Conservation (phyloP, 306 rosid genomes). For the Casuarina cunninghamiana region DNA sequence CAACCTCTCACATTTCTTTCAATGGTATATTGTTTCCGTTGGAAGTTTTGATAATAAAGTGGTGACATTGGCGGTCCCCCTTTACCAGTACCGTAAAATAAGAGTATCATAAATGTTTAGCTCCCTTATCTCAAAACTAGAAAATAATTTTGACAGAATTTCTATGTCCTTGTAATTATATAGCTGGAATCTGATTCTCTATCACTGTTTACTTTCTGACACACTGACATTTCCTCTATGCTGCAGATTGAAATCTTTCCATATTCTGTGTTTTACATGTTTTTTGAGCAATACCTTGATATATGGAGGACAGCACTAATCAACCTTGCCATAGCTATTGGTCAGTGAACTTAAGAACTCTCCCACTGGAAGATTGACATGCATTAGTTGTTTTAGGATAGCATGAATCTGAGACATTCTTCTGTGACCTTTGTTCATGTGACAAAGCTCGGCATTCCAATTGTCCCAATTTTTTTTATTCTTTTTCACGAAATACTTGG, state of each 20-base stretch:
- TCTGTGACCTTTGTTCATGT: neutral
- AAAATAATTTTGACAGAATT: neutral
- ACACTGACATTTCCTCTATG: constrained; percentile 38
- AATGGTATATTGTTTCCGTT: neutral
- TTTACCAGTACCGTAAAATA: constrained; percentile 13
- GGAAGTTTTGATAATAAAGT: neutral
- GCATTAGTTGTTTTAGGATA: constrained; percentile 3
- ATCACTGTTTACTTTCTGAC: neutral
- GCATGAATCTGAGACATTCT: neutral
- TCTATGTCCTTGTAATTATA: constrained; percentile 1
- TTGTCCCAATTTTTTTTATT: neutral
- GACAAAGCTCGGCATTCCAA: neutral
- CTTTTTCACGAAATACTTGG: neutral
- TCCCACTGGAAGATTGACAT: neutral
- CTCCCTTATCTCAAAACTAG: constrained; percentile 14
- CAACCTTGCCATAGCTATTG: constrained; percentile 95
- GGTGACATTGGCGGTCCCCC: constrained; percentile 1
- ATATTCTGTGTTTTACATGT: constrained; percentile 93
- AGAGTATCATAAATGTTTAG: constrained; percentile 6
- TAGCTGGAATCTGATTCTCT: too few relatives aligned
- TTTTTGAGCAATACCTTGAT: constrained; percentile 97
- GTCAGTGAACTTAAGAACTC: constrained; percentile 47
- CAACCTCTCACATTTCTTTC: constrained; percentile 1
- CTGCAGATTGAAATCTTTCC: constrained; percentile 98
- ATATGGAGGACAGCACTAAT: constrained; percentile 94